A percentile compares a stretch with the other conserved stretches of the same genome.
Evolutionary conservation across 169 alveolate genomes (phyloP).

Genomic region (Pseudocohnilembus persalinus): DNA sequence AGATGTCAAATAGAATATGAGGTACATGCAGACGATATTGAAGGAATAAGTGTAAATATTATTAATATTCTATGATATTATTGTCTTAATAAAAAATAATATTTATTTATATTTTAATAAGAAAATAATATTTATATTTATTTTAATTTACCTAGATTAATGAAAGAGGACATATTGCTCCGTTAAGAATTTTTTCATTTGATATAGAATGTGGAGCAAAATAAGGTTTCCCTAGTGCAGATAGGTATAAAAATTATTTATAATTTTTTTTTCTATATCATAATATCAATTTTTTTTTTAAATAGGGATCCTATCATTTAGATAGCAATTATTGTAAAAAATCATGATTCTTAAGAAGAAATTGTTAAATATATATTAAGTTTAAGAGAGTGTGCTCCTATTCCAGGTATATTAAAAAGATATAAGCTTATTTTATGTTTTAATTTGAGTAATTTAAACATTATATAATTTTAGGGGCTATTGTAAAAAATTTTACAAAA

Average conservation of each 20-base stretch:
- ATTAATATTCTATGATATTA: no score
- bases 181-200: slow-evolving; percentile 95
- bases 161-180: slow-evolving; percentile 93
- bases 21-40: slow-evolving; percentile 70
- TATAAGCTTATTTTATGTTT: no score
- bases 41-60: slow-evolving; percentile 68
- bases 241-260: slow-evolving; percentile 95
- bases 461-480: no score
- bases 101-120: no score
- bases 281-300: slow-evolving; percentile 54
- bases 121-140: background rate
- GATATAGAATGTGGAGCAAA: slow-evolving; percentile 92
- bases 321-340: slow-evolving; percentile 56
- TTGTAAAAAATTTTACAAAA: slow-evolving; percentile 76
- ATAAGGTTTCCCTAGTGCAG: slow-evolving; percentile 94
- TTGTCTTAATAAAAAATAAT: no score
- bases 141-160: slow-evolving; percentile 50
- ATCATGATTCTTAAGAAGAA: slow-evolving; percentile 65
- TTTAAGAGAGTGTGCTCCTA: slow-evolving; percentile 82
- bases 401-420: no score
- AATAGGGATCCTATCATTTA: slow-evolving; percentile 76
- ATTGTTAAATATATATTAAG: slow-evolving; percentile 82
- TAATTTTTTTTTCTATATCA: slow-evolving; percentile 83
- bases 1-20: slow-evolving; percentile 93
- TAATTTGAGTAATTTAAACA: no score